Base-by-base conservation (phyloP, 2,329 filamentous ascomycete genomes). In the Neofusicoccum sp. region DNA sequence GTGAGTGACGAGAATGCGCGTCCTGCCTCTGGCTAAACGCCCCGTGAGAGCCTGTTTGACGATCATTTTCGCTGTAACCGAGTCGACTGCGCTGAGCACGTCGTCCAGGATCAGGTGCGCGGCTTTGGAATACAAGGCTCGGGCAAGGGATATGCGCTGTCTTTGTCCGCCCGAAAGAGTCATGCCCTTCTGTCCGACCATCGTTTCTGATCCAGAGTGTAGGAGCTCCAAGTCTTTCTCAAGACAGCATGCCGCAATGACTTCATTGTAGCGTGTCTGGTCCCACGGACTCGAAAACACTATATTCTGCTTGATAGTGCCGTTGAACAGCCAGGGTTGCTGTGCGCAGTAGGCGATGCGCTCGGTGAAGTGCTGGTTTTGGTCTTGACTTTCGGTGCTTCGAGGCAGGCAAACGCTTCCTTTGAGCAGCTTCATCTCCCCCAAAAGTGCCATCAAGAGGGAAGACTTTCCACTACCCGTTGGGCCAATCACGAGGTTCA, bases 381-480 rank as follows among this genome's bases (percentile, higher is more conserved):
- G 83, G 63, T 97, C 91, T 71, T 96, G 91, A 66, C 95, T 88
- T 71, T 90, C 92, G 63, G 84, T 86, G 43, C 90, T 91, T 66
- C 93, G 91, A 3, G 95, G 95, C 28, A 98, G 84, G 75, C 88
- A 91, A 6, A 98, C 89, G 8, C 83, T 84, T 60, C 95, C 95
- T 61, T 88, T 82, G 26, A 96, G 76, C 54, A 93, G 77, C 0
- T 90, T 95, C 95, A 99, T 99, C 77, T 99, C 95, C 63, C 95
- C 95, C 1, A 99, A 84, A 28, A 99, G 80, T 30, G 93, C 95
- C 93, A 99, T 96, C 20, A 99, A 81, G 69, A 99, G 80, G 0
- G 93, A 98, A 0, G 93, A 96, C 80, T 99, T 99, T 66, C 95
- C 95, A 57, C 90, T 95, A 12, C 95, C 95, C 3, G 95, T 99